These are phyloP conservation scores for Phytopythium boreale DNA, from an alignment of 352 stramenopile species.

Conservation along the genomic window DNA sequence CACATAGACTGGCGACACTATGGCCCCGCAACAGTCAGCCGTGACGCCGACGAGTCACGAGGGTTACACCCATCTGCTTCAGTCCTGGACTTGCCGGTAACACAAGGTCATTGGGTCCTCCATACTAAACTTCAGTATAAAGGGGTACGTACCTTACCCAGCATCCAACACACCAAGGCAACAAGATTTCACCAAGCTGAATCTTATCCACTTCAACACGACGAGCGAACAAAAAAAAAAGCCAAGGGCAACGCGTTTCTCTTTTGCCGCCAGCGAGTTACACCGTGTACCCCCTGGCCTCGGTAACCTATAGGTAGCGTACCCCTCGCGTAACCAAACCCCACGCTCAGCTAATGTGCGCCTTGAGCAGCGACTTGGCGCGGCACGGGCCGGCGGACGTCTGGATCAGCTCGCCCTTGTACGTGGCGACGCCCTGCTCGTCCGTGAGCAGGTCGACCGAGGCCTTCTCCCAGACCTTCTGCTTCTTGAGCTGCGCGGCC, in stretches of 20 bases:
- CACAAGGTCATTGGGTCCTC: background rate
- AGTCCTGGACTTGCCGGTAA: background rate
- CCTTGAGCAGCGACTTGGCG: slow-evolving; percentile 57
- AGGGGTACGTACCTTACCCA: background rate
- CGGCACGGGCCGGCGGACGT: slow-evolving; percentile 62
- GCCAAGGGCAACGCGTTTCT: slow-evolving; percentile 1
- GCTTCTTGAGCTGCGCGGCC: slow-evolving; percentile 83
- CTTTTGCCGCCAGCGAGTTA: background rate
- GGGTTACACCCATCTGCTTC: background rate
- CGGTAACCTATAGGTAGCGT: background rate
- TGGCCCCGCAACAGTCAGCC: background rate
- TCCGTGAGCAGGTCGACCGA: slow-evolving; percentile 66
- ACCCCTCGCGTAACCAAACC: background rate
- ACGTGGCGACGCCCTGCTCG: slow-evolving; percentile 64
- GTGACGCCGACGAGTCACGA: slow-evolving; percentile 2
- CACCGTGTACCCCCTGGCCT: background rate
- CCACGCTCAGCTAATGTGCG: slow-evolving; percentile 60
- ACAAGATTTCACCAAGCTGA: background rate
- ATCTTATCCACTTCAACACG: background rate
- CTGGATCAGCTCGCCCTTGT: slow-evolving; percentile 74
- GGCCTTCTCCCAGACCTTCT: slow-evolving; percentile 85
- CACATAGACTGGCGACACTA: slow-evolving; percentile 6
- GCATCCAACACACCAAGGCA: background rate
- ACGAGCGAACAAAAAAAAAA: background rate
- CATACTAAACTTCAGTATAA: background rate